phyloP scores from a whole-genome alignment of 208 protist species.

The Hexamita inflata region DNA sequence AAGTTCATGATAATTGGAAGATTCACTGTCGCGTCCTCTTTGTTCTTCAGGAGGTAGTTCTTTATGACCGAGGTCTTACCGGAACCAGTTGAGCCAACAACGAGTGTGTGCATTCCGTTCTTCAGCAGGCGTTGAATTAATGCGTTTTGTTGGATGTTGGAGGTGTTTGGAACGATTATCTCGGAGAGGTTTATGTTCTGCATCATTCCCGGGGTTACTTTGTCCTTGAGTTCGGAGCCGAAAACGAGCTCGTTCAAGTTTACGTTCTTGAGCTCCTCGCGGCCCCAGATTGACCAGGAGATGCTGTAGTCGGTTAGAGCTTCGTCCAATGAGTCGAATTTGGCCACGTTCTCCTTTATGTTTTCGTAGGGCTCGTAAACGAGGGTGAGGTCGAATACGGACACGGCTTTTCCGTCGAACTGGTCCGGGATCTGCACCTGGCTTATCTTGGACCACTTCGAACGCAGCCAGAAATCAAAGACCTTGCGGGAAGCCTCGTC shows the following conservation, averaged over 20 bases:
- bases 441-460: constrained; percentile 53
- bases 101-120: constrained; percentile 69
- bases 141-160: constrained; percentile 83
- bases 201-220: not conserved
- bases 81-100: constrained; percentile 85
- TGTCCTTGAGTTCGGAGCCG: no score
- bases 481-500: constrained; percentile 61
- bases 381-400: constrained; percentile 6
- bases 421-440: constrained; percentile 55
- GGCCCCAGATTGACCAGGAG: no score
- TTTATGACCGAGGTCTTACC: constrained; percentile 91
- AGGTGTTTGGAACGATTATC: constrained; percentile 85
- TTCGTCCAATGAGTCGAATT: no score
- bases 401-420: constrained; percentile 69
- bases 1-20: constrained; percentile 47
- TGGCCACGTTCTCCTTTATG: not conserved
- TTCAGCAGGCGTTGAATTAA: constrained; percentile 72
- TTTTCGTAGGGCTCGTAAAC: not conserved
- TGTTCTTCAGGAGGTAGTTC: constrained; percentile 64
- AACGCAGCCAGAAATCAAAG: constrained; percentile 77
- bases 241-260: no score
- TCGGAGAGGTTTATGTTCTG: constrained; percentile 41
- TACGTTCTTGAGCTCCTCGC: no score
- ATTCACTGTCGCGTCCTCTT: constrained; percentile 9
- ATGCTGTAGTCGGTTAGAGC: no score